Base-by-base conservation (phyloP, 176 grass and related monocot genomes). In the Panicum miliaceum region DNA sequence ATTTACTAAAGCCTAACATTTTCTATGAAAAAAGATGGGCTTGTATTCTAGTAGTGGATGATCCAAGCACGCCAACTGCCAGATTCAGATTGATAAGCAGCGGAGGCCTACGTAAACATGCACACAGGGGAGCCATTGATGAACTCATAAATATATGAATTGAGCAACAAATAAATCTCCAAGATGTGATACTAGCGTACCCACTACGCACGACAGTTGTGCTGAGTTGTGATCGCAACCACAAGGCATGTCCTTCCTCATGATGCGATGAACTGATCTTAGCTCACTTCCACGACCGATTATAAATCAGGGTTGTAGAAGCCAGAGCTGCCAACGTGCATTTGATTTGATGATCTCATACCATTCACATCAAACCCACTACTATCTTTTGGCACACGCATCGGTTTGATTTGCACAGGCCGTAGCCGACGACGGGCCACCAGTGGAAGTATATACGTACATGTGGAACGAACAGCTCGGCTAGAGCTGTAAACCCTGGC, bases 121-220 rank as follows among this genome's bases (percentile, higher is more conserved):
- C 42, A 27, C 52, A 66, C 56, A 66, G 64, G 87, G 64, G n/a
- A n/a, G 83, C 88, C 88, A 86, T 1, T 47, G 10, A 47, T 10
- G 8, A 41, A 32, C 65, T 71, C 63, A 90, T 86, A 78, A 77
- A 65, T 59, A 82, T 48, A 71, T 26, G 78, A 90, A 82, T 72
- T 78, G 88, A 36, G 25, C 72, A 82, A 82, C 72, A 90, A 72
- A 82, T 90, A 90, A 72, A 82, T 90, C 35, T 65, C 64, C 79
- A 72, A 82, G 83, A 73, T 86, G 73, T 77, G 36, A 73, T 60
- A 65, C 83, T 82, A 63, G 86, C 83, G 64, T 86, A 72, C 29
- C 79, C 71, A 47, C 71, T 71, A 82, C 64, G 72, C 63, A 25
- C 46, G 41, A 82, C 83, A 90, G 22, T 86, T 65, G 48, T 73